Evolutionary conservation across 1,284 basidiomycete species (phyloP).

Genomic region (Cryptococcus neoformans): DNA sequence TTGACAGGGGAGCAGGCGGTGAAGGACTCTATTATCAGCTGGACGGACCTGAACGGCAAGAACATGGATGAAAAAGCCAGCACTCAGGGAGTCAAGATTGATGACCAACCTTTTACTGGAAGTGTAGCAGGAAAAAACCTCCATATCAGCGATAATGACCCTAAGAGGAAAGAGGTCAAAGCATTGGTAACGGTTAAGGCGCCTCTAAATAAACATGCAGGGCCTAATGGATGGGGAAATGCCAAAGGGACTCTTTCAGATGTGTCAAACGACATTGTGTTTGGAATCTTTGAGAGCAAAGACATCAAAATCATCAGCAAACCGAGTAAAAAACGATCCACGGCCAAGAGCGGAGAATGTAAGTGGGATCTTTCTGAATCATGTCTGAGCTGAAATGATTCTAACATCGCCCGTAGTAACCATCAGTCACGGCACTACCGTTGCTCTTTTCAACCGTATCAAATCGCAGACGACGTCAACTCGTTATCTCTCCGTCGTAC

Average conservation of each 20-base stretch:
- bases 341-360: conserved; percentile 88
- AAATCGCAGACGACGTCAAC: conserved; percentile 93
- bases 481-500: conserved; percentile 90
- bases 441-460: conserved; percentile 90
- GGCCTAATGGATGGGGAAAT: conserved; percentile 29
- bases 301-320: conserved; percentile 98
- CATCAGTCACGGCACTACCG: conserved; percentile 92
- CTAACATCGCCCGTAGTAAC: conserved; percentile 60
- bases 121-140: conserved; percentile 44
- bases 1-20: conserved; percentile 86
- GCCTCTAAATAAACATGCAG: conserved; percentile 56
- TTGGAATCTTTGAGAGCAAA: conserved; percentile 81
- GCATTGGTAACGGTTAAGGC: conserved; percentile 85
- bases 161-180: conserved; percentile 70
- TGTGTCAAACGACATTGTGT: conserved; percentile 65
- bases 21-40: conserved; percentile 51
- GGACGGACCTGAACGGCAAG: conserved; percentile 40
- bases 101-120: conserved; percentile 43
- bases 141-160: conserved; percentile 45
- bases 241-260: conserved; percentile 54
- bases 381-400: not conserved
- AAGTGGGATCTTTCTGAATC: conserved; percentile 48
- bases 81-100: conserved; percentile 22
- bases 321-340: conserved; percentile 93
- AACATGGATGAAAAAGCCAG: conserved; percentile 41